These are phyloP conservation scores for Microbotryum saponariae DNA, from an alignment of 1,284 basidiomycete genomes.

Conservation along the genomic window DNA sequence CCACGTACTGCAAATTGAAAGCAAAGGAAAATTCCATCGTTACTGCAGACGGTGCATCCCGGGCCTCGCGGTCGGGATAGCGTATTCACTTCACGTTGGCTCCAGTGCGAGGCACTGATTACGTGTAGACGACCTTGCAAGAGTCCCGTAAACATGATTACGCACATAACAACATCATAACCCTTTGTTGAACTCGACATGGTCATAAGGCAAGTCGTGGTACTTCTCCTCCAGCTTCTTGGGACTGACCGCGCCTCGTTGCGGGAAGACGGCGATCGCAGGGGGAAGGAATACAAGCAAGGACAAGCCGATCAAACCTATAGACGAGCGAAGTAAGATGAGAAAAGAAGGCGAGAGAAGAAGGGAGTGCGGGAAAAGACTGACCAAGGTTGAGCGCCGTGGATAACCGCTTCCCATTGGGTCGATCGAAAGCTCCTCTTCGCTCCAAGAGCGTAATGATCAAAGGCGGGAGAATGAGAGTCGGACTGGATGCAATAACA, in stretches of 20 bases:
- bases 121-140: no score
- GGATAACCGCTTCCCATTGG: conserved; percentile 38
- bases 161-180: conserved; percentile 33
- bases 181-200: conserved; percentile 50
- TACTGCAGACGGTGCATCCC: no score
- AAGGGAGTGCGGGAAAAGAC: background rate
- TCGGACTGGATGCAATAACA: conserved; percentile 40
- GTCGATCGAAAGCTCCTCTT: conserved; percentile 42
- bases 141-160: no score
- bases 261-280: conserved; percentile 51
- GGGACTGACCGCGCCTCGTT: conserved; percentile 43
- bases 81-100: no score
- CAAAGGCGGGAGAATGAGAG: conserved; percentile 48
- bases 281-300: conserved; percentile 50
- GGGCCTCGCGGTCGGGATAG: no score
- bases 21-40: no score
- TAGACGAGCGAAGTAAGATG: background rate
- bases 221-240: conserved; percentile 43
- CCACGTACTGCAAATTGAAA: no score
- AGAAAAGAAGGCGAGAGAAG: background rate
- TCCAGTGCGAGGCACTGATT: no score
- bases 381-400: conserved; percentile 43
- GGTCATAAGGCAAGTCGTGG: conserved; percentile 37
- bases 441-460: conserved; percentile 46
- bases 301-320: conserved; percentile 44